Evolutionary conservation across 345 rosid genomes (phyloP).

Genomic region (Stellera chamaejasme): DNA sequence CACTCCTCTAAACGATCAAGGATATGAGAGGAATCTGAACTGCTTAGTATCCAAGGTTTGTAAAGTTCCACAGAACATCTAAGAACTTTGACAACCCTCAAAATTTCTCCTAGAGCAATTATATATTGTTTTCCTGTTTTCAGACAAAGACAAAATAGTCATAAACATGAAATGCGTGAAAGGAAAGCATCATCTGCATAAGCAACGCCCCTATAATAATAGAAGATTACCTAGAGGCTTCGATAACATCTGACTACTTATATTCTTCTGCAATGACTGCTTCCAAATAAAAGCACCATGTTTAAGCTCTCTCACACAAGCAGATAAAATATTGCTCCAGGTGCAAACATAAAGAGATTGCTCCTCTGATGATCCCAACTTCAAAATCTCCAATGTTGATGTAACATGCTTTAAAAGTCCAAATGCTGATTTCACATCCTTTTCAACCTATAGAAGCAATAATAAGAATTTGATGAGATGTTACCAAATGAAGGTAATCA

Average conservation of each 20-base stretch:
- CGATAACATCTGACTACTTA: constrained; percentile 37
- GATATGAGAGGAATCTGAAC: constrained; percentile 24
- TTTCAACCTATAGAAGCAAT: constrained; percentile 54
- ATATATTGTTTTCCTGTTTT: constrained; percentile 52
- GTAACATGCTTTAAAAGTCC: constrained; percentile 52
- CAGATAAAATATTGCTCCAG: constrained; percentile 52
- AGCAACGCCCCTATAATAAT: background rate
- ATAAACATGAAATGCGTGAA: background rate
- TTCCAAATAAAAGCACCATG: constrained; percentile 80
- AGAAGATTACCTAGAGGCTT: constrained; percentile 45
- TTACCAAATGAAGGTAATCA: constrained; percentile 8
- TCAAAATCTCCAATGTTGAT: constrained; percentile 46
- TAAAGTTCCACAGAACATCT: constrained; percentile 49
- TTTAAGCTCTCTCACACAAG: constrained; percentile 64
- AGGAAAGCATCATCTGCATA: background rate
- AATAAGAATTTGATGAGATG: constrained; percentile 4
- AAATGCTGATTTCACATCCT: constrained; percentile 35
- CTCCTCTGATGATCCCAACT: constrained; percentile 43
- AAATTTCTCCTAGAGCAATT: constrained; percentile 75
- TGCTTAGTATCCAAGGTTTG: constrained; percentile 65
- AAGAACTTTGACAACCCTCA: constrained; percentile 62
- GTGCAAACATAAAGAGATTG: constrained; percentile 45
- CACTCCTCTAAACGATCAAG: constrained; percentile 51
- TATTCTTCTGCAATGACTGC: constrained; percentile 37
- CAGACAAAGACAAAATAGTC: background rate